Base-by-base conservation (phyloP, 257 asterid genomes). In the Plantago elongata region DNA sequence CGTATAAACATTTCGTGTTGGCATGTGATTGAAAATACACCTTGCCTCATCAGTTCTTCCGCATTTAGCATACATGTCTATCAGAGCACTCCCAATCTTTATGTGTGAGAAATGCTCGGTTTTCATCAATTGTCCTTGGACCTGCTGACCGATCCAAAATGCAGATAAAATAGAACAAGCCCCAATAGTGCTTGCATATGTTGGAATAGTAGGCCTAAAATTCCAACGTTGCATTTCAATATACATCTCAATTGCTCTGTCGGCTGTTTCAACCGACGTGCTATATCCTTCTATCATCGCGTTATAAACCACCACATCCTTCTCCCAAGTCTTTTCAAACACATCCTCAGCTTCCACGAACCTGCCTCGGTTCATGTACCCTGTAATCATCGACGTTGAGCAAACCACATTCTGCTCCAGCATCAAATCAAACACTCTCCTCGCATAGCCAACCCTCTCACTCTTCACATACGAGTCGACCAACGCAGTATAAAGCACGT, bases 271-370 rank as follows among this genome's bases (percentile, higher is more conserved):
- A 61, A 85, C 75, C 8, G 83, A 79, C 74, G 78, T 82, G 42
- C 98, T 90, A 51, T 85, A 90, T 13, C 95, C 98, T 81, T 90
- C 98, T n/a, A 90, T 90, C 98, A 90, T 88, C n/a, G 96, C 85
- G 66, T 90, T 90, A 77, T 80, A 88, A 73, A 82, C 91, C 72
- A 90, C 96, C 45, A 75, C 84, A 51, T 88, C 95, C 82, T 88
- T 90, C 67, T 72, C 83, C 51, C 16, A 8, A 0, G 94, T 88
- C 67, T 65, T 82, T 9, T 55, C 54, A 54, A 90, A 88, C 66
- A 90, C 86, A 9, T 83, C 82, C 77, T 88, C 94, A 0, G 96
- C 98, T 6, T 88, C 94, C 57, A 69, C 73, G 14, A 81, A 59
- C 34, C 60, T 62, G 45, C 84, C 83, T 62, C 56, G 76, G 61